Percentiles rank a stretch among this genome's conserved stretches.
Conservation (phyloP, 306 rosid species). For the Ormosia emarginata region DNA sequence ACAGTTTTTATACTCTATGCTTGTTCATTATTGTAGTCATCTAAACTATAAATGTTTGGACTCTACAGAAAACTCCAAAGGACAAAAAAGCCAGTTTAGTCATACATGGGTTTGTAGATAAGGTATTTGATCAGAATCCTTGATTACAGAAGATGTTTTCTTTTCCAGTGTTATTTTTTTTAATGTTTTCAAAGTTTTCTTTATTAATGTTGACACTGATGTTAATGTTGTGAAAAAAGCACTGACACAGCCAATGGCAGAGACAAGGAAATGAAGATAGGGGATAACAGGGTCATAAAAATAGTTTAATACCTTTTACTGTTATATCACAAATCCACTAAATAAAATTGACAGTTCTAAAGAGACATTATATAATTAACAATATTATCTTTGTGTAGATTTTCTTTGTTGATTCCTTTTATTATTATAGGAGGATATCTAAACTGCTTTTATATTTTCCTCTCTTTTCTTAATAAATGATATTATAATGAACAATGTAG, state of each 20-base stretch:
- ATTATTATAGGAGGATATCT: not conserved
- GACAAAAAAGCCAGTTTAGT: conserved; percentile 91
- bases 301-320: not conserved
- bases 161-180: not conserved
- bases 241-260: not conserved
- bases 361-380: not conserved
- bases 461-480: not conserved
- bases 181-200: not conserved
- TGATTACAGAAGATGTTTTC: not conserved
- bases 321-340: not conserved
- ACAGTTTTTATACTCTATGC: not conserved
- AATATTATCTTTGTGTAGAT: not conserved
- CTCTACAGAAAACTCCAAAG: conserved; percentile 89
- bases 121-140: conserved; percentile 53
- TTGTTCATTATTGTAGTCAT: conserved; percentile 8
- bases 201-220: not conserved
- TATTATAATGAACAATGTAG: not conserved
- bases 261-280: not conserved
- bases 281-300: not conserved
- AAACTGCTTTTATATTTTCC: not conserved
- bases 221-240: not conserved
- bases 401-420: not conserved
- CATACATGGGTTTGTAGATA: conserved; percentile 85
- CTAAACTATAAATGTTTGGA: conserved; percentile 32
- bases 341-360: not conserved